Base-by-base conservation (phyloP, 495 filamentous ascomycete genomes). In the Aspergillus mulundensis region DNA sequence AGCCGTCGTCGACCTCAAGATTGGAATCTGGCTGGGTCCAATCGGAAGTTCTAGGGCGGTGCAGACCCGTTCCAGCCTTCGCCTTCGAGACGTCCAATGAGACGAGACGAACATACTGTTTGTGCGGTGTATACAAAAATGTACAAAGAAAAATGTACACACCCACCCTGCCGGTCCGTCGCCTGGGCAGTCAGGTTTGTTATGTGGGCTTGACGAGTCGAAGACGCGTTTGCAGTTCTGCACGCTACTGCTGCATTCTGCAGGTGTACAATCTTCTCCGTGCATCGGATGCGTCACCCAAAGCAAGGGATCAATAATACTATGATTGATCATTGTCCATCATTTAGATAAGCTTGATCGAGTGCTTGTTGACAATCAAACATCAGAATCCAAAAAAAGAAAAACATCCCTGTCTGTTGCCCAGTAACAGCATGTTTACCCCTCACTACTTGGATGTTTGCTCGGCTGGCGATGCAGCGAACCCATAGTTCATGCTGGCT, bases 31-130 rank as follows among this genome's bases (percentile, higher is more conserved):
- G 30, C 30, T 46, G 7, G 36, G 53, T 54, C 62, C 59, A 61
- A 61, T 65, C 53, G 54, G 59, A 61, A 58, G 56, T 45, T 44
- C 25, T 49, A 48, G 59, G 47, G 32, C 43, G 23, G 34, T 23
- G 25, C 25, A 28, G 25, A 28, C 25, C 25, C 25, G 25, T 28
- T 28, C 47, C 28, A 50, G 47, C 47, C 47, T 38, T 34, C 16
- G 25, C 45, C n/a, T 40, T 40, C 38, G 5, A 40, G 14, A 16
- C 38, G 8, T 18, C 38, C 38, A 40, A 18, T 40, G 2, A 6
- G 12, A 40, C 12, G 38, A 18, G 38, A 15, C 38, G n/a, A 40
- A 18, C n/a, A 57, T 18, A 10, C n/a, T 28, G 25, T 28, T 38
- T 56, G 18, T 23, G 14, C 40, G 34, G 19, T 41, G 47, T 40